Evolutionary conservation across 1,284 basidiomycete genomes (phyloP).

Genomic region (Amylostereum chailletii): DNA sequence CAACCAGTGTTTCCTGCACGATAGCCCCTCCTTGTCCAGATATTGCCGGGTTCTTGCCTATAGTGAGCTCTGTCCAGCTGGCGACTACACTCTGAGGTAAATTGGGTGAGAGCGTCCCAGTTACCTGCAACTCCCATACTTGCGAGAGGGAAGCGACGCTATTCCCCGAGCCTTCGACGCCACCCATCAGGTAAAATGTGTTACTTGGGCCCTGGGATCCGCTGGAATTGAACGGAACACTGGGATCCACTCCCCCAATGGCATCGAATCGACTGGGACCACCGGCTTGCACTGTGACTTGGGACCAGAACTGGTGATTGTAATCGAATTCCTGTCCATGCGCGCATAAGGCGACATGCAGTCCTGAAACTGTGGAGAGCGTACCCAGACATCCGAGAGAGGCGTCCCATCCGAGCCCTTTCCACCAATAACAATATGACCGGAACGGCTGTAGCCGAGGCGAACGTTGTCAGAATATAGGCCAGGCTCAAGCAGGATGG

Average conservation of each 20-base stretch:
- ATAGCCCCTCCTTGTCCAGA: slow-evolving; percentile 49
- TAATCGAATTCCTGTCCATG: slow-evolving; percentile 61
- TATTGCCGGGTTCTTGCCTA: slow-evolving; percentile 23
- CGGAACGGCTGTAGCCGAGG: slow-evolving; percentile 43
- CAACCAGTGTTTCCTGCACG: slow-evolving; percentile 39
- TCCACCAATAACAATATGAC: slow-evolving; percentile 66
- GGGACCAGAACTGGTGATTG: slow-evolving; percentile 63
- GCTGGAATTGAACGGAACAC: slow-evolving; percentile 29
- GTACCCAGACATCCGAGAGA: slow-evolving; percentile 65
- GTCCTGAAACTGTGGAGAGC: slow-evolving; percentile 12
- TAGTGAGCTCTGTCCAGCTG: slow-evolving; percentile 46
- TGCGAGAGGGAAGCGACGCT: slow-evolving; percentile 43
- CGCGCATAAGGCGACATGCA: not conserved
- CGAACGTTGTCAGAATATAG: slow-evolving; percentile 8
- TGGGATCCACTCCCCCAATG: slow-evolving; percentile 60
- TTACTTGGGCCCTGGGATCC: slow-evolving; percentile 44
- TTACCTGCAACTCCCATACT: slow-evolving; percentile 57
- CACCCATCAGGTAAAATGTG: slow-evolving; percentile 62
- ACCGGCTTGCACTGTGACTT: slow-evolving; percentile 40
- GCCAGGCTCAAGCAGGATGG: slow-evolving; percentile 3
- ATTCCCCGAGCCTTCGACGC: slow-evolving; percentile 36
- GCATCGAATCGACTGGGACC: slow-evolving; percentile 55
- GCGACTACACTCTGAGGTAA: slow-evolving; percentile 38
- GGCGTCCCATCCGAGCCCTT: slow-evolving; percentile 39
- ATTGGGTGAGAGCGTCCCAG: slow-evolving; percentile 65